Evolutionary conservation across 768 basidiomycete species (phyloP), one percentile per base, ranked within the genome.

Genomic region (Tylopilus vinaceipallidus): DNA sequence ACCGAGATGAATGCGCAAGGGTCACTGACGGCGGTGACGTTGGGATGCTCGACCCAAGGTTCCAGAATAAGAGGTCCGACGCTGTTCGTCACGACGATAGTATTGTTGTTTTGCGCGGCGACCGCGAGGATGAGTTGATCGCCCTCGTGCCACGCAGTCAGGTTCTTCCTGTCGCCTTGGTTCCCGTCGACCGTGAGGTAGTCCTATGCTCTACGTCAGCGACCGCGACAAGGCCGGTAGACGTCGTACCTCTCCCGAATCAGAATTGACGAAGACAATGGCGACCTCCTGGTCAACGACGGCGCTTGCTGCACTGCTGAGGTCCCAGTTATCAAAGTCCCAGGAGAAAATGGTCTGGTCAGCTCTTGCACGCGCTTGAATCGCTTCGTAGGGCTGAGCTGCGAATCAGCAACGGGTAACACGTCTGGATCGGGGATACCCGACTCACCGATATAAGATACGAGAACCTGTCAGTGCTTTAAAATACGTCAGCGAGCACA

Each of bases 221-320:
- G 1, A 43, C 14, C 23, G 16, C 2, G 4, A 13, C 16, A 14
- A 12, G n/a, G 14, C 27, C 5, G n/a, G n/a, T 9, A 4, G 5
- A 35, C 32, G 47, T 42, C 51, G 10, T 14, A 72, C 80, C 70
- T 95, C 93, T 20, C 93, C 93, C 6, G 89, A 91, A 63, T 94
- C 86, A 2, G 88, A 76, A 53, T 84, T 82, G 55, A 92, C 75
- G 66, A 93, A 92, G 10, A 95, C 91, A 34, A 95, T 73, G 2
- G 85, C 85, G 8, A 83, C 84, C 17, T 82, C 81, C 52, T 78
- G 76, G 34, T 62, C 69, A 2, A 70, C 67, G 0, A 75, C 82
- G 37, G 75, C 67, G 39, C 72, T 75, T 6, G 70, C 76, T 8
- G 83, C 84, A 0, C 66, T 60, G 0, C 53, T 59, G 19, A 82